Base-by-base conservation (phyloP, 768 basidiomycete species). In the Kwoniella bestiolae region DNA sequence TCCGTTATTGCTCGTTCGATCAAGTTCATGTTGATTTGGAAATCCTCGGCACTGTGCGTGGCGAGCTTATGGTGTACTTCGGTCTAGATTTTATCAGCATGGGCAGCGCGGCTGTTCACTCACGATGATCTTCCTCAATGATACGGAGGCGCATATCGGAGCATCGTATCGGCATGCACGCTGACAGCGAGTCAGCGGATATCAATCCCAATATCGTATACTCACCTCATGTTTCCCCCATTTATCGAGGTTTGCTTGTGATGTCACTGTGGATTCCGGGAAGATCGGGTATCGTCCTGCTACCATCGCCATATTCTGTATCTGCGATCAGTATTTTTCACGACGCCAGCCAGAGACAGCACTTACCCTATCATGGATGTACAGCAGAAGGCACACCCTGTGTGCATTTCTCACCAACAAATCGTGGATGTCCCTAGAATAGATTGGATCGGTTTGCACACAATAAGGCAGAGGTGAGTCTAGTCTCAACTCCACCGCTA, bases 231-330 rank as follows among this genome's bases (percentile, higher is more conserved):
- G 35, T 28, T 60, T 53, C 3, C 65, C 65, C 65, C 65, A 66
- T 25, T 34, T 31, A 31, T 60, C 52, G 21, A 66, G 32, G 14
- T 51, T 60, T 12, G 51, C 41, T n/a, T 41, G 32, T 4, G 65
- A 66, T 9, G 52, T 16, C 4, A 66, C 34, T 7, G 29, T 60
- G 2, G 65, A 66, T 32, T 60, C 65, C 7, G 65, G 65, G 31
- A 66, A 57, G 11, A 66, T 49, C 11, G 65, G 58, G 49, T 66
- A 66, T 31, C 65, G 34, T n/a, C 65, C 65, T 1, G 65, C 57
- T 9, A 66, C 59, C 65, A 66, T 66, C 14, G 65, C 65, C 58
- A 66, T 66, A 41, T 55, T 60, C 65, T 66, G 52, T 8, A 28
- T n/a, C 14, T 12, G 4, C 38, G n/a, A 46, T 62, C 32, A 32